Base-by-base conservation (phyloP, 371 early-diverging fungal species). In the Actinomortierella ambigua region DNA sequence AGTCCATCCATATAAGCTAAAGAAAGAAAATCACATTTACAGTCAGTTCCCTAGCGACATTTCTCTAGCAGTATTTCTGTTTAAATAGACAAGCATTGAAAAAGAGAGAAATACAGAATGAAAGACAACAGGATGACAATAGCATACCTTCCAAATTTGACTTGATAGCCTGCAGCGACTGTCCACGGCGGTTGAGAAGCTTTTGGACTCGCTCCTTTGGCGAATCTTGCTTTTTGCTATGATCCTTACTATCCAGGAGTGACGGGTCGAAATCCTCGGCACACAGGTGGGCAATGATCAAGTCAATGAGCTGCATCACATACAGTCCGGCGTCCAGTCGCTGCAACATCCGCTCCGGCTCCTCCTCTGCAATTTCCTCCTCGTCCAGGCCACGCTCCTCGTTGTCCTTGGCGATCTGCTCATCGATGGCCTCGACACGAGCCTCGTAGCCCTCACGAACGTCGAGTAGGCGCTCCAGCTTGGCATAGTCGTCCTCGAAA, bases 291-390 rank as follows among this genome's bases (percentile, higher is more conserved):
- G 87, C 89, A 48, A 93, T 67, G 20, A 84, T 79, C 28, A 88
- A 65, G 61, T 89, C 90, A 0, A 91, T 80, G 53, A 91, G 78
- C 58, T 97, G 96, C 55, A 95, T 79, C 29, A 90, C 88, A 62
- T 92, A 95, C 50, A 95, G 68, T 0, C 96, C 97, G 0, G 90
- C 88, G 49, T 90, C 90, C 60, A 95, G 62, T 44, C 94, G 81
- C 50, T 83, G 63, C 46, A 91, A 55, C 27, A 61, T 87, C 80
- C 57, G 61, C 69, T 79, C 73, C 1, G 80, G 76, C 41, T 89
- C 86, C 50, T 85, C 88, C 54, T 85, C 88, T 23, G 76, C 80
- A 18, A 82, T 85, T 34, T 85, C 86, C 2, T 83, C 79, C 34
- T 82, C 84, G 7, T 83, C 83, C 23, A 86, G 70, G 9, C 73